Evolutionary conservation across 1,284 basidiomycete species (phyloP).

Genomic region (Coniferiporia sulphurascens): DNA sequence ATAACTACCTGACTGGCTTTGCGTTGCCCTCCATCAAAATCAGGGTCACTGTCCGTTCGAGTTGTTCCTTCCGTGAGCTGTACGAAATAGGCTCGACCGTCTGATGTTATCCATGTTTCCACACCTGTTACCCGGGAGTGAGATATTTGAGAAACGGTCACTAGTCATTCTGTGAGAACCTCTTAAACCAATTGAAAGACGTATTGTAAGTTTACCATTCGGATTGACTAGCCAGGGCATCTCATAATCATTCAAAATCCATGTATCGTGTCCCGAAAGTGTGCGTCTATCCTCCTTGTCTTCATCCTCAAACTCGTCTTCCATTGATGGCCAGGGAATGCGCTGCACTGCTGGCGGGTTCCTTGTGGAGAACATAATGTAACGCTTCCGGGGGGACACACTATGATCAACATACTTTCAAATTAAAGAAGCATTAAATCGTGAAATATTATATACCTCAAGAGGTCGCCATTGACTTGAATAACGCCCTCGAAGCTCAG

Average conservation of each 20-base stretch:
- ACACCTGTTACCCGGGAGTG: slow-evolving; percentile 53
- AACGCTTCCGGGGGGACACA: slow-evolving; percentile 64
- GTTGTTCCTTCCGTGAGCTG: slow-evolving; percentile 42
- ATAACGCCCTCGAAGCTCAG: slow-evolving; percentile 81
- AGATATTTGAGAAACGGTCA: slow-evolving; percentile 53
- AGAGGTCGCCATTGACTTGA: slow-evolving; percentile 68
- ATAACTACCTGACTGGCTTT: neutral
- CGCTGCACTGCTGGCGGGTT: slow-evolving; percentile 69
- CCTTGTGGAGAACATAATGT: slow-evolving; percentile 67
- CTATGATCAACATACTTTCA: slow-evolving; percentile 32
- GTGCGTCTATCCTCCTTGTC: slow-evolving; percentile 22
- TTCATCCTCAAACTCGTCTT: slow-evolving; percentile 37
- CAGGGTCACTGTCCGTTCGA: neutral
- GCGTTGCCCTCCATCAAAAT: neutral
- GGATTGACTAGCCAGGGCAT: slow-evolving; percentile 69
- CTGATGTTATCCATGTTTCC: slow-evolving; percentile 79
- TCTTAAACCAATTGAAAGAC: neutral
- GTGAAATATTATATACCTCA: slow-evolving; percentile 46
- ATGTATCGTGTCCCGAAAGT: slow-evolving; percentile 54
- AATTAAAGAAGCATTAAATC: slow-evolving; percentile 25
- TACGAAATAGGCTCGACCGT: slow-evolving; percentile 75
- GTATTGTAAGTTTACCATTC: slow-evolving; percentile 43
- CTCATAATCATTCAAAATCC: slow-evolving; percentile 65
- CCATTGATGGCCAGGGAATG: slow-evolving; percentile 70
- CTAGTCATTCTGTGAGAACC: slow-evolving; percentile 24